These are phyloP conservation scores for Fusarium cyanostomum DNA, from an alignment of 2,329 filamentous ascomycete genomes.

Conservation along the genomic window DNA sequence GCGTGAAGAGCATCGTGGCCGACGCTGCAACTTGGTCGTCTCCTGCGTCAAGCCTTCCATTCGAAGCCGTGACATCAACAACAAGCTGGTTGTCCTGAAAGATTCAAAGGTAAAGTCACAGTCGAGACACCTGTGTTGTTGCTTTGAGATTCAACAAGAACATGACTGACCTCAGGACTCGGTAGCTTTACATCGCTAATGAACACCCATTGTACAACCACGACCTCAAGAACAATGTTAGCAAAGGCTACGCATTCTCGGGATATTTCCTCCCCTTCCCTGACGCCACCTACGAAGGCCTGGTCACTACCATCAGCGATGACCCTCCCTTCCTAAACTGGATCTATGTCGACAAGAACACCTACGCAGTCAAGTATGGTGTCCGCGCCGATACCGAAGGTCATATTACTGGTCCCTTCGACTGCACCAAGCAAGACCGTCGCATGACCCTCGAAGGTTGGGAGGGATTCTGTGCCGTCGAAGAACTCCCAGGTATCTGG, in stretches of 20 bases:
- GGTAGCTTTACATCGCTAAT: slow-evolving; percentile 45
- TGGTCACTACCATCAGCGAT: slow-evolving; percentile 60
- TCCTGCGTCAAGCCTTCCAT: slow-evolving; percentile 58
- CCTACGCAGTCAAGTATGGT: slow-evolving; percentile 58
- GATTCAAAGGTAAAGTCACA: slow-evolving; percentile 48
- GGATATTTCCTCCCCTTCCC: slow-evolving; percentile 68
- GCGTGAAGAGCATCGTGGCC: slow-evolving; percentile 57
- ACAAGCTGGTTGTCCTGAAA: slow-evolving; percentile 56
- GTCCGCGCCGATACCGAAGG: slow-evolving; percentile 53
- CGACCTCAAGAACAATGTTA: slow-evolving; percentile 52
- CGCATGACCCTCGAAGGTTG: slow-evolving; percentile 59
- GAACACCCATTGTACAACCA: slow-evolving; percentile 41
- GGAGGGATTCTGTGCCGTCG: slow-evolving; percentile 61
- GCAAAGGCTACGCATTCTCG: slow-evolving; percentile 62
- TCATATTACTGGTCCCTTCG: slow-evolving; percentile 58
- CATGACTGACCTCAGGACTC: not conserved
- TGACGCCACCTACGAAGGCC: slow-evolving; percentile 56
- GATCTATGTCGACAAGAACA: slow-evolving; percentile 58
- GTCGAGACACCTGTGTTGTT: not conserved
- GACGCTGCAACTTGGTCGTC: slow-evolving; percentile 59
- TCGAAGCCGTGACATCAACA: slow-evolving; percentile 55
- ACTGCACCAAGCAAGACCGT: slow-evolving; percentile 62
- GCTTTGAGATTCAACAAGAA: not conserved
- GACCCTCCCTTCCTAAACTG: slow-evolving; percentile 62
- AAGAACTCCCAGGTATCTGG: slow-evolving; percentile 55